These are phyloP conservation scores for Aspergillus niger DNA, from an alignment of 2,329 filamentous ascomycete species.

Conservation along the genomic window DNA sequence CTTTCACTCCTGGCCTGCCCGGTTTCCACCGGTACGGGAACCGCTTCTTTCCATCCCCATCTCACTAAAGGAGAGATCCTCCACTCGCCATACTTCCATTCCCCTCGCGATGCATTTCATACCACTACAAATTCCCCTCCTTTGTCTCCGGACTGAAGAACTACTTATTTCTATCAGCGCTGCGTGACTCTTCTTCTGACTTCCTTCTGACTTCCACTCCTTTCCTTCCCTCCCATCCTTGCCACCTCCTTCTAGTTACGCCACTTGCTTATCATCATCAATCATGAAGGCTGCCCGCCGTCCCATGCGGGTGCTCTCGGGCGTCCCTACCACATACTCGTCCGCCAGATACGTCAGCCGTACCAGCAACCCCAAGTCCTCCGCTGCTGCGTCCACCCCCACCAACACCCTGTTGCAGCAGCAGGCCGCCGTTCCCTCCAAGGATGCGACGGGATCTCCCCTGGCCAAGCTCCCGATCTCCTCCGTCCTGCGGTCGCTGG, in stretches of 20 bases:
- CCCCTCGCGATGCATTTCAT: neutral
- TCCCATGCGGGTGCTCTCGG: conserved; percentile 26
- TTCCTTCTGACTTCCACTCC: neutral
- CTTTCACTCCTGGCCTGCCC: neutral
- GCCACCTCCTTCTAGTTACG: neutral
- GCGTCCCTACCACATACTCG: conserved; percentile 14
- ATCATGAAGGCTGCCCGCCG: conserved; percentile 34
- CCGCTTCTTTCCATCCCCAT: neutral
- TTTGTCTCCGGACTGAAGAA: neutral
- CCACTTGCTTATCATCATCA: conserved; percentile 16
- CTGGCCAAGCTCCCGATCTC: conserved; percentile 41
- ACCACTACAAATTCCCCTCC: neutral
- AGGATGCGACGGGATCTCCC: conserved; percentile 31
- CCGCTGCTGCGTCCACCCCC: conserved; percentile 29
- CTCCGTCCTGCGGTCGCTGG: conserved; percentile 39
- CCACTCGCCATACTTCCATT: neutral
- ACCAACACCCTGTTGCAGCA: conserved; percentile 24
- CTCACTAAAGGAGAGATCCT: neutral
- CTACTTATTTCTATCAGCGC: neutral
- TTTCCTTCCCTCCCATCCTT: neutral
- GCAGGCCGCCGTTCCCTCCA: conserved; percentile 26
- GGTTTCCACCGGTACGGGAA: conserved; percentile 29
- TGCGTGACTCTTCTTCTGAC: neutral
- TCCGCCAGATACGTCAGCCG: conserved; percentile 33
- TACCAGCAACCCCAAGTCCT: conserved; percentile 36